These are phyloP conservation scores for Scheffersomyces lignosus DNA, from an alignment of 805 yeast species.

Conservation along the genomic window DNA sequence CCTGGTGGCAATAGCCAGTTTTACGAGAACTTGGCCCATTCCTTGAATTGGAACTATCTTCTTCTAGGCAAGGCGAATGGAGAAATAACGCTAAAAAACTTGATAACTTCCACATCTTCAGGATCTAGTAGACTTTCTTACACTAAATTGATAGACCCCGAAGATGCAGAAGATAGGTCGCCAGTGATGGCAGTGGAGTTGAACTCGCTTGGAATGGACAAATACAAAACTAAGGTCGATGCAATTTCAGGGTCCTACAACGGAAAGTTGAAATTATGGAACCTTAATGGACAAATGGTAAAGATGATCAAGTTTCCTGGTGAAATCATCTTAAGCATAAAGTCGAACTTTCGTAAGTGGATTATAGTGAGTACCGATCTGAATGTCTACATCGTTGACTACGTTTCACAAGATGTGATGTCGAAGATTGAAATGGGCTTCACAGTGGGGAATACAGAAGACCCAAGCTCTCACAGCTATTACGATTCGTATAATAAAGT, in stretches of 20 bases:
- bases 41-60: conserved; percentile 34
- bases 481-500: conserved; percentile 2
- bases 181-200: conserved; percentile 20
- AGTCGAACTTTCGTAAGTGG: conserved; percentile 26
- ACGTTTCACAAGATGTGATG: conserved; percentile 7
- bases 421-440: conserved; percentile 15
- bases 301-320: conserved; percentile 9
- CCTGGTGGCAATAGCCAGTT: conserved; percentile 28
- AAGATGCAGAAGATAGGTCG: conserved; percentile 1
- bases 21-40: conserved; percentile 17
- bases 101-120: conserved; percentile 31
- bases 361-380: conserved; percentile 21
- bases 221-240: conserved; percentile 23
- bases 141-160: conserved; percentile 13
- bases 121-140: conserved; percentile 23
- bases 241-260: conserved; percentile 21
- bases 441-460: conserved; percentile 8
- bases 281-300: conserved; percentile 17
- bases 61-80: conserved; percentile 30
- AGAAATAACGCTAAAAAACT: conserved; percentile 31
- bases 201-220: conserved; percentile 19
- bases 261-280: conserved; percentile 29
- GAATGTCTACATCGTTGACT: conserved; percentile 19
- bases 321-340: conserved; percentile 15
- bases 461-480: conserved; percentile 5